phyloP scores from a whole-genome alignment of 495 filamentous ascomycete genomes.

The Acidomyces sp. region DNA sequence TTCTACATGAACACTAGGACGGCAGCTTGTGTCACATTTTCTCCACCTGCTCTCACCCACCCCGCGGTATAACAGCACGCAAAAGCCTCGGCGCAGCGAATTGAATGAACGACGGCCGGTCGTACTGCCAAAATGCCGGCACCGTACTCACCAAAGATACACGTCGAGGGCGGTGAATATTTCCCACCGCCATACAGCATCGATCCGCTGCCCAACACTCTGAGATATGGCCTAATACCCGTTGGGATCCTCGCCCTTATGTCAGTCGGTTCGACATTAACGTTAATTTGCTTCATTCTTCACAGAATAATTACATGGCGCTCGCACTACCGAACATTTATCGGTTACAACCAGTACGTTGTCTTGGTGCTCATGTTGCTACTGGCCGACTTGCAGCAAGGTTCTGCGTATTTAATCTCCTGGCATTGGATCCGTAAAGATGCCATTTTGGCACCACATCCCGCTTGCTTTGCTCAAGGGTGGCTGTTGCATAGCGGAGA shows the following conservation, averaged over 20 bases:
- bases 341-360: slow-evolving; percentile 56
- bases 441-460: slow-evolving; percentile 41
- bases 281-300: slow-evolving; percentile 24
- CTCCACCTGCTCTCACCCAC: no score
- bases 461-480: slow-evolving; percentile 54
- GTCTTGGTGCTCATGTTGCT: slow-evolving; percentile 62
- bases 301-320: slow-evolving; percentile 27
- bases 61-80: no score
- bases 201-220: slow-evolving; percentile 17
- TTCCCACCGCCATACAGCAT: slow-evolving; percentile 26
- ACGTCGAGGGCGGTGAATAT: slow-evolving; percentile 16
- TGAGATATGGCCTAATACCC: slow-evolving; percentile 23
- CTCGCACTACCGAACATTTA: slow-evolving; percentile 24
- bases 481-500: slow-evolving; percentile 62
- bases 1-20: no score
- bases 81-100: no score
- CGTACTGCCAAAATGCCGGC: not conserved
- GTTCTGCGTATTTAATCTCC: slow-evolving; percentile 54
- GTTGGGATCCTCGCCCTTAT: slow-evolving; percentile 23
- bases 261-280: slow-evolving; percentile 22
- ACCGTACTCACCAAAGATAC: slow-evolving; percentile 11
- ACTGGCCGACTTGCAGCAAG: slow-evolving; percentile 60
- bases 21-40: no score
- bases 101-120: no score
- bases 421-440: slow-evolving; percentile 44